phyloP scores from a whole-genome alignment of 192 early-diverging fungal species.

The Spizellomyces sp. region DNA sequence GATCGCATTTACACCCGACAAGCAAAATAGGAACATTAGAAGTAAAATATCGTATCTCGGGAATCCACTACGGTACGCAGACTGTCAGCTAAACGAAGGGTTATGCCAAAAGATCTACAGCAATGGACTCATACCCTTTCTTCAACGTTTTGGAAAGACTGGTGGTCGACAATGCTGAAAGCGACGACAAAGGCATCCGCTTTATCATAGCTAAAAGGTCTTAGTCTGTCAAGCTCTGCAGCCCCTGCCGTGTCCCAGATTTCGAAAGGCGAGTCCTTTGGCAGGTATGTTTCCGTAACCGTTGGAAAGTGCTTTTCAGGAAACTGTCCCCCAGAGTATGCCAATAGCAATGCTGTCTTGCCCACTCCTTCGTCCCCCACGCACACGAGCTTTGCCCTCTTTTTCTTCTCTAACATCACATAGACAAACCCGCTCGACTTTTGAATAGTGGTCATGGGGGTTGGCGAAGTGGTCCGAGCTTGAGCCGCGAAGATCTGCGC shows the following conservation, averaged over 20 bases:
- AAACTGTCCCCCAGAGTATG: slow-evolving; percentile 17
- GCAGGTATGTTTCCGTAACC: slow-evolving; percentile 17
- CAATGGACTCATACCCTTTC: slow-evolving; percentile 18
- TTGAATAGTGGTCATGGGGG: too few species aligned
- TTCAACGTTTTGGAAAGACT: slow-evolving; percentile 27
- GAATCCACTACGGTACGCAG: slow-evolving; percentile 41
- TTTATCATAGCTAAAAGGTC: slow-evolving; percentile 33
- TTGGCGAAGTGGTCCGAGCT: too few species aligned
- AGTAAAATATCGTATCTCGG: slow-evolving; percentile 41
- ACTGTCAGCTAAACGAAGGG: background rate
- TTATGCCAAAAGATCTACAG: background rate
- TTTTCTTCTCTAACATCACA: too few species aligned
- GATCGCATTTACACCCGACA: slow-evolving; percentile 44
- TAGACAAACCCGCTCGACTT: too few species aligned
- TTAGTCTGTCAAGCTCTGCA: slow-evolving; percentile 28
- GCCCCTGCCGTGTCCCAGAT: slow-evolving; percentile 34
- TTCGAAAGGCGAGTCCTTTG: background rate
- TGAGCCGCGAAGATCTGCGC: too few species aligned
- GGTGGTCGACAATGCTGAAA: slow-evolving; percentile 21
- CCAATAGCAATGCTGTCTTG: slow-evolving; percentile 13
- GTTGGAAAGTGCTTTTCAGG: slow-evolving; percentile 8
- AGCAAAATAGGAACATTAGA: slow-evolving; percentile 39
- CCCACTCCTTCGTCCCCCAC: slow-evolving; percentile 28
- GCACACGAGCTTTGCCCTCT: slow-evolving; percentile 12
- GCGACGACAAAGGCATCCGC: slow-evolving; percentile 22